Percentiles rank a stretch among this genome's conserved stretches.
phyloP scores from a whole-genome alignment of 2,329 filamentous ascomycete genomes.

The Hypoxylon sp. region DNA sequence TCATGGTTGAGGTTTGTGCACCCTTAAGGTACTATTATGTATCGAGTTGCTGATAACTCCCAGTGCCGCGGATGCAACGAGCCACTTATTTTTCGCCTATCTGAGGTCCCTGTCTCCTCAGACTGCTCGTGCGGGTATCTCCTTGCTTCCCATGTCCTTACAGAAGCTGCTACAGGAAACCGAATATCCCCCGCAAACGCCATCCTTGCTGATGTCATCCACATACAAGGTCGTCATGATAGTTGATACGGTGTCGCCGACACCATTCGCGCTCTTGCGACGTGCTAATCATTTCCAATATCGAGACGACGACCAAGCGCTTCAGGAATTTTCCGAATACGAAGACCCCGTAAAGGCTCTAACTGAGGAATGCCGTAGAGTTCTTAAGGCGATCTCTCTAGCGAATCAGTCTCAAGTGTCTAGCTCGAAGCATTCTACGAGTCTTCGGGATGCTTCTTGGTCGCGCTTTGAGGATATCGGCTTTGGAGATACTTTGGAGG shows the following conservation, averaged over 20 bases:
- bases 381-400: conserved; percentile 87
- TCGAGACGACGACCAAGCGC: conserved; percentile 84
- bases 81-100: conserved; percentile 98
- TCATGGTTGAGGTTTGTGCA: conserved; percentile 79
- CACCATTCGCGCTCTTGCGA: conserved; percentile 89
- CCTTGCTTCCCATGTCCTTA: conserved; percentile 87
- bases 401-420: conserved; percentile 87
- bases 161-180: conserved; percentile 92
- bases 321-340: conserved; percentile 87
- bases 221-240: conserved; percentile 97
- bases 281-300: conserved; percentile 96
- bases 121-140: conserved; percentile 80
- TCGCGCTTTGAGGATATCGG: conserved; percentile 96
- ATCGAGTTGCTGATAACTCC: conserved; percentile 28
- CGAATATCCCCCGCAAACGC: conserved; percentile 88
- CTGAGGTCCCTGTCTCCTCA: conserved; percentile 90
- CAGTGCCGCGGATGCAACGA: conserved; percentile 93
- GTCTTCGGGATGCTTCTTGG: conserved; percentile 89
- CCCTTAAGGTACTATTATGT: conserved; percentile 10
- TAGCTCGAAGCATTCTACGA: conserved; percentile 76
- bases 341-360: conserved; percentile 89
- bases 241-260: conserved; percentile 93
- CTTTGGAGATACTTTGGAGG: conserved; percentile 81
- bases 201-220: conserved; percentile 78
- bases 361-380: conserved; percentile 93